Conservation (phyloP, 441 rosid genomes). For the Pelargonium australe region DNA sequence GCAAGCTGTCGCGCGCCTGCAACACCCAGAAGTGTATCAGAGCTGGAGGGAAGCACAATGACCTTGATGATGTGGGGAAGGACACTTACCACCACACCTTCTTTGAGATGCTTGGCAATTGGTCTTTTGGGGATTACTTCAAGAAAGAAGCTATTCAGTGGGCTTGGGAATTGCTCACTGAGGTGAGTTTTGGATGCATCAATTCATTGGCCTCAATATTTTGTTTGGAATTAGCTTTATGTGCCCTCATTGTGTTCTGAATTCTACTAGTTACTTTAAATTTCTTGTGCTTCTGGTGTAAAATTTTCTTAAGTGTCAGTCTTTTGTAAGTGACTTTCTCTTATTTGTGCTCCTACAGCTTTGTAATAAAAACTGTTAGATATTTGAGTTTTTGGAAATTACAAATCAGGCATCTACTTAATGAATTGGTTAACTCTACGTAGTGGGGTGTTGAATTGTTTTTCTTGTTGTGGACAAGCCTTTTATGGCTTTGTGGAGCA, state of each 20-base stretch:
- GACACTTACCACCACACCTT: constrained; percentile 97
- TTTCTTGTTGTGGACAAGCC: not conserved
- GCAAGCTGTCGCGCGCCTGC: constrained; percentile 72
- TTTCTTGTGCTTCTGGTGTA: not conserved
- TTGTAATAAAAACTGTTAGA: not conserved
- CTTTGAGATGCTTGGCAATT: constrained; percentile 97
- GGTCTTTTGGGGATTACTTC: constrained; percentile 97
- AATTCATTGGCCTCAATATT: not conserved
- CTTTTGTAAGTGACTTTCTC: not conserved
- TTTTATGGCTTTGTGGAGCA: not conserved
- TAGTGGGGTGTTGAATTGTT: not conserved
- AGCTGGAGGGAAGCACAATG: constrained; percentile 97
- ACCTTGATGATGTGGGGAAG: constrained; percentile 96
- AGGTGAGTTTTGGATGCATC: constrained; percentile 31
- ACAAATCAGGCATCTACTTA: not conserved
- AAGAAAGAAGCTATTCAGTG: constrained; percentile 85
- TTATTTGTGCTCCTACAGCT: not conserved
- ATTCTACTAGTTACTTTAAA: not conserved
- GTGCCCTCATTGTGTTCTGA: not conserved
- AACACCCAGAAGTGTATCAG: constrained; percentile 98
- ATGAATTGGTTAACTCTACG: not conserved
- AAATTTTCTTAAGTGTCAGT: not conserved
- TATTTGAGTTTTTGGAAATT: not conserved
- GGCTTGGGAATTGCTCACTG: constrained; percentile 94
- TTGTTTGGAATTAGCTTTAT: not conserved